Percentiles rank a stretch among this genome's conserved stretches.
These are phyloP conservation scores for Globomyces sp. DNA, from an alignment of 371 early-diverging fungal genomes.

Conservation along the genomic window DNA sequence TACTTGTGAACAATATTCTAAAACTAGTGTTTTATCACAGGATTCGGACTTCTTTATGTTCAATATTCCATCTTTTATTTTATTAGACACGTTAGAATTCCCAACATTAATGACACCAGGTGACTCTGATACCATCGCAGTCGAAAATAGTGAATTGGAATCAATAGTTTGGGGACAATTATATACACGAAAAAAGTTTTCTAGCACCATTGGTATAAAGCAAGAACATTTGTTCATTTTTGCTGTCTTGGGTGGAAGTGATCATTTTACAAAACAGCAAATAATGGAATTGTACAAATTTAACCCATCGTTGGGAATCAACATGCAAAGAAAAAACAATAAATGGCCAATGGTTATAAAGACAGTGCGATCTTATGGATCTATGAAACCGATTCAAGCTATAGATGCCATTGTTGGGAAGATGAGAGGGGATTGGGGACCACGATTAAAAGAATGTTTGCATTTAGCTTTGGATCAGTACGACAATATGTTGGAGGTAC, in stretches of 20 bases:
- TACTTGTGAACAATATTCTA: no score
- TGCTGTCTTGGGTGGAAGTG: slow-evolving; percentile 11
- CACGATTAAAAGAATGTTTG: not conserved
- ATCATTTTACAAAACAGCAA: slow-evolving; percentile 8
- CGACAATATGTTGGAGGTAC: no score
- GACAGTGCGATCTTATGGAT: not conserved
- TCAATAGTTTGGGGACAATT: not conserved
- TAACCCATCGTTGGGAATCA: not conserved
- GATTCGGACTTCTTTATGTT: slow-evolving; percentile 11
- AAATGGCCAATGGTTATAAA: slow-evolving; percentile 14
- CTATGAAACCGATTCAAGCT: not conserved
- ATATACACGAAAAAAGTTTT: slow-evolving; percentile 2
- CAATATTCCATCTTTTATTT: slow-evolving; percentile 8
- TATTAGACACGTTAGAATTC: not conserved
- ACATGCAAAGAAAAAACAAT: not conserved
- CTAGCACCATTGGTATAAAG: not conserved
- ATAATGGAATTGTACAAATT: not conserved
- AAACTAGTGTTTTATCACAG: not conserved
- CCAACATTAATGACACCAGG: not conserved
- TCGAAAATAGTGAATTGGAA: no score
- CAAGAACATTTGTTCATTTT: not conserved
- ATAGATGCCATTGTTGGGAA: not conserved
- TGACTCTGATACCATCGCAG: not conserved
- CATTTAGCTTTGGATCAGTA: not conserved
- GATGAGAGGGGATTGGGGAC: not conserved